A percentile compares a stretch with the other conserved stretches of the same genome.
Conservation (phyloP, 768 basidiomycete species). For the Sistotremastrum suecicum region DNA sequence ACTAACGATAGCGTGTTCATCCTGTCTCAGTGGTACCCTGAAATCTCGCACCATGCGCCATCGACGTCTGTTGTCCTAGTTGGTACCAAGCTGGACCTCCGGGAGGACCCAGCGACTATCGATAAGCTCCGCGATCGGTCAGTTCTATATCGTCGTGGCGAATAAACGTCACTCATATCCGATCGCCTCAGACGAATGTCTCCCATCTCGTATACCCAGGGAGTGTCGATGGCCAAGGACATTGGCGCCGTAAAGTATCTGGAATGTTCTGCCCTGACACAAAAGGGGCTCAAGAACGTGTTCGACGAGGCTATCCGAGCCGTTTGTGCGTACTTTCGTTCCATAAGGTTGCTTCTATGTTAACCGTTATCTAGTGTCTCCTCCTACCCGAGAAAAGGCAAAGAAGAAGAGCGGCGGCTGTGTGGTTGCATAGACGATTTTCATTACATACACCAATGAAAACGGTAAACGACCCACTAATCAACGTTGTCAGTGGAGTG, state of each 20-base stretch:
- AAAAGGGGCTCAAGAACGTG: constrained; percentile 97
- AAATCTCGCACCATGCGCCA: constrained; percentile 95
- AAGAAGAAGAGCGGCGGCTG: background rate
- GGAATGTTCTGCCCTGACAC: constrained; percentile 91
- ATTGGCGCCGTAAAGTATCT: constrained; percentile 94
- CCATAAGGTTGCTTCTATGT: background rate
- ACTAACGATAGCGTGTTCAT: background rate
- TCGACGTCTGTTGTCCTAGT: constrained; percentile 87
- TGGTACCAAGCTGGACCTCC: constrained; percentile 94
- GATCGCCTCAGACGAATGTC: constrained; percentile 63
- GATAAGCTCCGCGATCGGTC: constrained; percentile 88
- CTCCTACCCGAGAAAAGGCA: constrained; percentile 1
- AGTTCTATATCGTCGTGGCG: constrained; percentile 10
- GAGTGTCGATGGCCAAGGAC: constrained; percentile 82
- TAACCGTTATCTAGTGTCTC: constrained; percentile 6
- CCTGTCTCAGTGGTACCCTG: constrained; percentile 71
- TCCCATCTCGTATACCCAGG: constrained; percentile 87
- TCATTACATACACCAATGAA: no score
- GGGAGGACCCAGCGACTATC: constrained; percentile 87
- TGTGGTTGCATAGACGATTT: no score
- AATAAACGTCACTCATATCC: constrained; percentile 1
- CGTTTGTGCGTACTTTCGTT: constrained; percentile 51
- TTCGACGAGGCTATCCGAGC: constrained; percentile 98
- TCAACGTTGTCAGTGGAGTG: no score
- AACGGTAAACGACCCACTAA: no score